These are phyloP conservation scores for Thalassiosira sp. DNA, from an alignment of 352 stramenopile species.

Conservation along the genomic window DNA sequence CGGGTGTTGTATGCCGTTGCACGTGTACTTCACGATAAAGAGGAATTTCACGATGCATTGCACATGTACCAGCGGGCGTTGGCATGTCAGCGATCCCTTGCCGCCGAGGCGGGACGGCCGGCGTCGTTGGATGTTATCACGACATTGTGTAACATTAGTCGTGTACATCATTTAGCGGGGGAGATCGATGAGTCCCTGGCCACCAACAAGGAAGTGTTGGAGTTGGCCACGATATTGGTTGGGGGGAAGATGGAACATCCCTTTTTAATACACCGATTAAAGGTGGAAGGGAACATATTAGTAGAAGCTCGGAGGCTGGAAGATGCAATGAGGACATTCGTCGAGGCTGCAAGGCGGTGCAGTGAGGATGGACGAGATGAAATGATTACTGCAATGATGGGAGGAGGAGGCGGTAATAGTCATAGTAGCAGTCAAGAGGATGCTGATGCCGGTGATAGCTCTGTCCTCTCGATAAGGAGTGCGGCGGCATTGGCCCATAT, in stretches of 20 bases:
- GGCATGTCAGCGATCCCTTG: conserved; percentile 24
- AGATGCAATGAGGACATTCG: conserved; percentile 55
- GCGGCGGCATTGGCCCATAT: conserved; percentile 44
- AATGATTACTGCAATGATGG: conserved; percentile 42
- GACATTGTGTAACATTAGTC: conserved; percentile 57
- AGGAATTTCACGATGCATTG: conserved; percentile 57
- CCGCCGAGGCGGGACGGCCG: conserved; percentile 11
- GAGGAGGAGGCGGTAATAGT: conserved; percentile 6
- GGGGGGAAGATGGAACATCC: conserved; percentile 47
- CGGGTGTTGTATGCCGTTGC: conserved; percentile 48
- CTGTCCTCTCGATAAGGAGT: conserved; percentile 52
- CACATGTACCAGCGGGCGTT: conserved; percentile 56
- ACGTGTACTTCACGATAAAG: conserved; percentile 55
- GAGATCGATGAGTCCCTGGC: conserved; percentile 48
- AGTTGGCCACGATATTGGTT: conserved; percentile 28
- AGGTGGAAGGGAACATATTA: conserved; percentile 53
- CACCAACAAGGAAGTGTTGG: conserved; percentile 46
- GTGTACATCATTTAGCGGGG: conserved; percentile 48
- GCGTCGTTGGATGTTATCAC: conserved; percentile 47
- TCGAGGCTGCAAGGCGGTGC: conserved; percentile 44
- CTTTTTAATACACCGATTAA: conserved; percentile 52
- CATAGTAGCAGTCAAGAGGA: conserved; percentile 41
- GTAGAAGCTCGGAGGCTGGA: conserved; percentile 47
- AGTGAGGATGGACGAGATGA: conserved; percentile 40
- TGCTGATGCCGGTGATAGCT: conserved; percentile 51